Conservation (phyloP, 2,329 filamentous ascomycete species). For the Aspergillus fumigatiaffinis region DNA sequence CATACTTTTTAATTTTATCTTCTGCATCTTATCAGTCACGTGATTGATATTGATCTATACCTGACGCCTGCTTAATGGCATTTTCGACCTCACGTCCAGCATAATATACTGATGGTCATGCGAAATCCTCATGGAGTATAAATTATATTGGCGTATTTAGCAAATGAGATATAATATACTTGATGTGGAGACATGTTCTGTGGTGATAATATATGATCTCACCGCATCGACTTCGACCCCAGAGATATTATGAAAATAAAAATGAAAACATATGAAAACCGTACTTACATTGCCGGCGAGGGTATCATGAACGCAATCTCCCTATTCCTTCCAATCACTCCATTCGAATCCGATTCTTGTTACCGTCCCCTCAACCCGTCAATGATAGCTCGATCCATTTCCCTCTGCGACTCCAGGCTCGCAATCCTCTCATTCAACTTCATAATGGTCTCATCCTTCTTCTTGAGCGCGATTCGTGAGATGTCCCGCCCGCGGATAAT, state of each 20-base stretch:
- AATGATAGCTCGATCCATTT: slow-evolving; percentile 49
- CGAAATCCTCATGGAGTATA: not conserved
- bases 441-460: slow-evolving; percentile 61
- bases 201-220: not conserved
- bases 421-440: slow-evolving; percentile 64
- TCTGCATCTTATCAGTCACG: slow-evolving; percentile 21
- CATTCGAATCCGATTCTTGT: not conserved
- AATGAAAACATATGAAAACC: not conserved
- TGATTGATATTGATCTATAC: slow-evolving; percentile 7
- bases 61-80: no score
- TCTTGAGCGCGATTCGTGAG: slow-evolving; percentile 57
- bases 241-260: not conserved
- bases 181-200: not conserved
- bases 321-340: no score
- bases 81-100: no score
- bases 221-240: not conserved
- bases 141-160: not conserved
- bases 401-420: slow-evolving; percentile 52
- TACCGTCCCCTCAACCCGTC: slow-evolving; percentile 32
- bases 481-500: slow-evolving; percentile 64
- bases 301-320: not conserved
- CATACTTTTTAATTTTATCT: slow-evolving; percentile 1
- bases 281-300: not conserved
- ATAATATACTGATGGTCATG: not conserved
- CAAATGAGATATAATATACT: not conserved